Conservation (phyloP, 305 asterid species). For the Solanum hybrid region DNA sequence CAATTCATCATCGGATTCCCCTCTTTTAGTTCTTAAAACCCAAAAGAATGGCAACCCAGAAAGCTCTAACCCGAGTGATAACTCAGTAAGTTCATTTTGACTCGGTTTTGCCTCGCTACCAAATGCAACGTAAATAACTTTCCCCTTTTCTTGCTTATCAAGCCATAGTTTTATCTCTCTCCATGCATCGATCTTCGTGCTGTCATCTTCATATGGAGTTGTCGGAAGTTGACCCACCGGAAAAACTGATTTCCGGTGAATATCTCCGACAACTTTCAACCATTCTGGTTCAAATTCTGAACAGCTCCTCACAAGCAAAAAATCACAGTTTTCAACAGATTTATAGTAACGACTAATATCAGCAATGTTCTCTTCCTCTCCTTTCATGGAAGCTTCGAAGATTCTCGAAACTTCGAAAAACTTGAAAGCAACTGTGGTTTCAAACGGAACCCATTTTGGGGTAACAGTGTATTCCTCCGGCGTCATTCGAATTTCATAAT, state of each 20-base stretch:
- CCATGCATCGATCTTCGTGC: not conserved
- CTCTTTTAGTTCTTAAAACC: conserved; percentile 15
- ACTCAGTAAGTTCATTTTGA: conserved; percentile 19
- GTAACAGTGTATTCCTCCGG: conserved; percentile 33
- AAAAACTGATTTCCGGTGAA: conserved; percentile 9
- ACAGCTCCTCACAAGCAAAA: conserved; percentile 5
- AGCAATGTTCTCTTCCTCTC: conserved; percentile 7
- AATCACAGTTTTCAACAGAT: not conserved
- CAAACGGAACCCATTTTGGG: conserved; percentile 37
- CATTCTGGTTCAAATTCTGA: conserved; percentile 9
- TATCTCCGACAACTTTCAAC: not conserved
- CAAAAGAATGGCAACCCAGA: conserved; percentile 22
- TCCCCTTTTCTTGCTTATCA: conserved; percentile 1
- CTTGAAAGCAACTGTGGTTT: conserved; percentile 16
- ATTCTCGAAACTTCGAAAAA: conserved; percentile 8
- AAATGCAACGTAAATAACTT: conserved; percentile 19
- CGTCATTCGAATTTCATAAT: conserved; percentile 5
- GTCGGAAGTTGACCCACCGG: conserved; percentile 34
- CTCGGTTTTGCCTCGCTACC: conserved; percentile 24
- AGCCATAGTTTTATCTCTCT: conserved; percentile 12
- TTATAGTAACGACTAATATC: not conserved
- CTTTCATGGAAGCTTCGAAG: not conserved
- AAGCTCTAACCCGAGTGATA: conserved; percentile 20
- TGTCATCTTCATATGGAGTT: not conserved
- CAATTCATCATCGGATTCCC: not conserved